These are phyloP conservation scores for Imleria badia DNA, from an alignment of 768 basidiomycete species.

Conservation along the genomic window DNA sequence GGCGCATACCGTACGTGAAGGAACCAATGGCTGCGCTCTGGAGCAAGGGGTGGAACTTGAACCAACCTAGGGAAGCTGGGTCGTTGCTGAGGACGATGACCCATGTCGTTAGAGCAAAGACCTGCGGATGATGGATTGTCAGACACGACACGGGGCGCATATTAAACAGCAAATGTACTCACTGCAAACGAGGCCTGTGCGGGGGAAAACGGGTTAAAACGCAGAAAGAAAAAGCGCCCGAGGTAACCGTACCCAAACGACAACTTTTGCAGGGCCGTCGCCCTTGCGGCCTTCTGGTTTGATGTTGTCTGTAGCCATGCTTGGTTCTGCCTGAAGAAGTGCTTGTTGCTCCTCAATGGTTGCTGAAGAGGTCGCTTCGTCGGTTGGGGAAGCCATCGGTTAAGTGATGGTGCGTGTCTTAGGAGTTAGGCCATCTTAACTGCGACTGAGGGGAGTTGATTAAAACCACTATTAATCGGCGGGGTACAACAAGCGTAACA, in stretches of 20 bases:
- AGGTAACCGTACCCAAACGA: constrained; percentile 40
- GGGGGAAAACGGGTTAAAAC: background rate
- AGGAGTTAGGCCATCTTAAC: no score
- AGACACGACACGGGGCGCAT: background rate
- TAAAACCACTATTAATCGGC: constrained; percentile 28
- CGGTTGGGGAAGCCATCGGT: background rate
- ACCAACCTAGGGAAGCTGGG: constrained; percentile 54
- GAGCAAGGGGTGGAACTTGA: constrained; percentile 63
- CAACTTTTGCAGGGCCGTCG: constrained; percentile 35
- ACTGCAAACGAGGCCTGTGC: constrained; percentile 19
- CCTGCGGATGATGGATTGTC: constrained; percentile 27
- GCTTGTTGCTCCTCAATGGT: constrained; percentile 14
- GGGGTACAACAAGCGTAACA: constrained; percentile 25
- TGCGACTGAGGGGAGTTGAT: background rate
- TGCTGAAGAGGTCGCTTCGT: background rate
- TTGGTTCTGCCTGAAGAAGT: constrained; percentile 10
- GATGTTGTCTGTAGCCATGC: constrained; percentile 26
- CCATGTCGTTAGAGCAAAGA: constrained; percentile 46
- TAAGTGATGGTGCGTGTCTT: background rate
- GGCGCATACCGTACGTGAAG: constrained; percentile 58
- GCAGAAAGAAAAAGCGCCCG: background rate
- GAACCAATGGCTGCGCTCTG: constrained; percentile 56
- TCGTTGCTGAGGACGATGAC: constrained; percentile 42
- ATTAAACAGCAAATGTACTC: background rate
- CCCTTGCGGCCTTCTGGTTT: constrained; percentile 40